phyloP scores from a whole-genome alignment of 2,329 filamentous ascomycete species.

The Eurotiales sp. region DNA sequence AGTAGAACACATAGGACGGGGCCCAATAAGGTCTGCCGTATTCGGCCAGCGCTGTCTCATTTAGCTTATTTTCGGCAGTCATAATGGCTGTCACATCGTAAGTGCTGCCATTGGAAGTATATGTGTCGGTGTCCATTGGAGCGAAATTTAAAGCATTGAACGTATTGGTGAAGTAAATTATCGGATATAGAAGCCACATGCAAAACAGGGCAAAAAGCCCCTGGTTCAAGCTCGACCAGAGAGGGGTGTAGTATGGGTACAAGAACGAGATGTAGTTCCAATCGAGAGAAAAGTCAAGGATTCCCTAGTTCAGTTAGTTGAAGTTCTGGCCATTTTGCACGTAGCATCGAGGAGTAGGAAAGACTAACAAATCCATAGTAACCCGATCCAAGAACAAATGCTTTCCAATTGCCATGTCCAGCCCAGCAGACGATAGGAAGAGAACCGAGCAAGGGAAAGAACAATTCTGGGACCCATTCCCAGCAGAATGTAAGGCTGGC shows the following conservation, averaged over 20 bases:
- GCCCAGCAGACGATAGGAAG: conserved; percentile 1
- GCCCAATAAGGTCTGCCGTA: neutral
- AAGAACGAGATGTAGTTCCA: conserved; percentile 6
- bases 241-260: conserved; percentile 1
- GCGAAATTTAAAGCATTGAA: conserved; percentile 1
- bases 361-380: conserved; percentile 2
- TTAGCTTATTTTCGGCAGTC: neutral
- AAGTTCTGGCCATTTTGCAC: neutral
- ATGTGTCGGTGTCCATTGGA: neutral
- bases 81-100: neutral
- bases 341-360: neutral
- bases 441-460: conserved; percentile 1
- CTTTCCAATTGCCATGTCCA: conserved; percentile 6
- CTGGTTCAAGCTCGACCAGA: conserved; percentile 3
- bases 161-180: conserved; percentile 3
- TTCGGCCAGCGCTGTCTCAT: conserved; percentile 2
- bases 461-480: neutral
- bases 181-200: conserved; percentile 1
- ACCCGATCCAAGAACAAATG: conserved; percentile 4
- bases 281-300: conserved; percentile 4
- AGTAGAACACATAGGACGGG: conserved; percentile 1
- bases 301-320: neutral
- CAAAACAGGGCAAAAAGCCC: neutral
- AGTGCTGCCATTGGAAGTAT: neutral
- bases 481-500: neutral